Evolutionary conservation across 306 rosid species (phyloP), one percentile per base, ranked within the genome.

Genomic region (Pterocarpus santalinus): DNA sequence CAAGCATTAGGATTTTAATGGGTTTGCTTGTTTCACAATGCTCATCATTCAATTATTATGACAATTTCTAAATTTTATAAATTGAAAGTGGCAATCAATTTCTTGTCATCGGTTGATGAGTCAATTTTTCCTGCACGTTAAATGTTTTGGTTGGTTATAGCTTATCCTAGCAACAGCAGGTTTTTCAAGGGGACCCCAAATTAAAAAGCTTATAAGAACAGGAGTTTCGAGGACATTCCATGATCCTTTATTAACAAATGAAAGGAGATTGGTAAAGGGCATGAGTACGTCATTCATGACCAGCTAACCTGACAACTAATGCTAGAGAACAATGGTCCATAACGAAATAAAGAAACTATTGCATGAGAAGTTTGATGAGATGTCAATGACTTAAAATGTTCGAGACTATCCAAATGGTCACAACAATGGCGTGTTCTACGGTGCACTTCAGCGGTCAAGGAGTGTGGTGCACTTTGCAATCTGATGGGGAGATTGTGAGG

Each of bases 301-400:
- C 66, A 53, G 58, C 52, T 55, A 65, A 38, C 80, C 58, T 73
- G 28, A 69, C 69, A 43, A 44, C 65, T 4, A 56, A 49, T 55
- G 47, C 10, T 36, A 28, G 17, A 44, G 4, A 57, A 34, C 22
- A 14, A 55, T 22, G 39, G 44, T 33, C 65, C 43, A 56, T 13
- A 41, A 61, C 9, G 69, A 46, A 15, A 66, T 1, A 17, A 53
- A 44, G 52, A 77, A 69, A 65, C 49, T 43, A 73, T 35, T 22
- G 66, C 80, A 57, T 65, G 60, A 17, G 7, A 47, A 5, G 73
- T 79, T 66, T 66, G 83, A 73, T 47, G 68, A 46, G 77, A 79
- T 73, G 41, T 73, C 35, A 73, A 49, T 65, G 41, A 28, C 30
- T 44, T 83, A 36, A 52, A 77, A 39, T 14, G 5, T 14, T 14